These are phyloP conservation scores for Vachellia pachyceras DNA, from an alignment of 306 rosid genomes.

Conservation along the genomic window DNA sequence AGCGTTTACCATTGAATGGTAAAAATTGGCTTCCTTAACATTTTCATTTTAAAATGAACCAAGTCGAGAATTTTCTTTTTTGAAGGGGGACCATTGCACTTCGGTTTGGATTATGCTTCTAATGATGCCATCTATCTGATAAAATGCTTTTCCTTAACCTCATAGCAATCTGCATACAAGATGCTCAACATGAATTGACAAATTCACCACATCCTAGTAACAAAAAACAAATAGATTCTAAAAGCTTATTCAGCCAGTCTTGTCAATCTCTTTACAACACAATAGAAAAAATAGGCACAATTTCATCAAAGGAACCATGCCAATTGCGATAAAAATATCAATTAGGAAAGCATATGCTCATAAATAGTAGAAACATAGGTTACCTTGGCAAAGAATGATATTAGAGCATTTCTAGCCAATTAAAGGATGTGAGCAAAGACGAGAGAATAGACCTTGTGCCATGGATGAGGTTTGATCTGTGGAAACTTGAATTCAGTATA, in stretches of 20 bases:
- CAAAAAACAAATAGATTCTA: conserved; percentile 5
- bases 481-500: conserved; percentile 98
- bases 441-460: conserved; percentile 82
- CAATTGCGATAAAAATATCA: neutral
- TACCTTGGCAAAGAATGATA: conserved; percentile 26
- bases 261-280: conserved; percentile 6
- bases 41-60: neutral
- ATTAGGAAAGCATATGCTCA: conserved; percentile 27
- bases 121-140: conserved; percentile 16
- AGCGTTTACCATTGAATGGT: neutral
- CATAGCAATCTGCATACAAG: conserved; percentile 28
- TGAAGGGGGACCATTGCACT: neutral
- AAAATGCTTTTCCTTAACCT: conserved; percentile 22
- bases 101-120: conserved; percentile 22
- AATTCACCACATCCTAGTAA: neutral
- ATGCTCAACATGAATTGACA: neutral
- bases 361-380: conserved; percentile 1
- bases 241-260: conserved; percentile 3
- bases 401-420: conserved; percentile 24
- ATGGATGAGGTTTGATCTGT: conserved; percentile 99
- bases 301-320: conserved; percentile 4
- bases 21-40: neutral
- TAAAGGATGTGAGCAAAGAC: conserved; percentile 29
- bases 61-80: neutral
- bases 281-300: conserved; percentile 24